phyloP scores from a whole-genome alignment of 2,329 filamentous ascomycete genomes.

The Exophiala alcalophila region DNA sequence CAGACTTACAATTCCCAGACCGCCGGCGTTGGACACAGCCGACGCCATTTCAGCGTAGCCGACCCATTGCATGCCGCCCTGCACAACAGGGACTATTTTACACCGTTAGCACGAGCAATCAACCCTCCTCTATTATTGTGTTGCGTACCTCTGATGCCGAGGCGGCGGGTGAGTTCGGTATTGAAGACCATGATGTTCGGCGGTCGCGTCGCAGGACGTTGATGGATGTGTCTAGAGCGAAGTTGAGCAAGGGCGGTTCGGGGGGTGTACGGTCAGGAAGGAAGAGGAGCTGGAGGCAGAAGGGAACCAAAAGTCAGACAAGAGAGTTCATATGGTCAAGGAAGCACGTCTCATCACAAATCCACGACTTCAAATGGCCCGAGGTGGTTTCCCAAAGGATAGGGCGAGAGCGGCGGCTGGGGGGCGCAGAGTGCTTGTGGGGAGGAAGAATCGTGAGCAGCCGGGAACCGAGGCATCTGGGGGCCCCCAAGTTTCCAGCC shows the following conservation, averaged over 20 bases:
- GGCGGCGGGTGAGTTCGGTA: conserved; percentile 59
- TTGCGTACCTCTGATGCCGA: conserved; percentile 51
- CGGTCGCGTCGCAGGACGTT: too few species aligned
- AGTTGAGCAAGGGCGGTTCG: neutral
- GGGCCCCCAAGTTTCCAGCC: too few species aligned
- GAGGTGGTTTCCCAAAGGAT: conserved; percentile 18
- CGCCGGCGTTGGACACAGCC: conserved; percentile 53
- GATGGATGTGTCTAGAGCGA: neutral
- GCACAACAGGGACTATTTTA: conserved; percentile 47
- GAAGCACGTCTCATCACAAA: too few species aligned
- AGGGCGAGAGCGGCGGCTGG: too few species aligned
- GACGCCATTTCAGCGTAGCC: conserved; percentile 53
- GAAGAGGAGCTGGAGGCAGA: too few species aligned
- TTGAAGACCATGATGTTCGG: conserved; percentile 70
- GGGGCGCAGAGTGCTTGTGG: too few species aligned
- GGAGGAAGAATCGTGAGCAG: too few species aligned
- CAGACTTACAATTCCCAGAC: conserved; percentile 48
- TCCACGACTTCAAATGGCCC: too few species aligned
- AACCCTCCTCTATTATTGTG: too few species aligned
- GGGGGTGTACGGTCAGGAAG: neutral
- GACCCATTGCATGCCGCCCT: conserved; percentile 57
- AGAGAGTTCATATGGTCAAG: too few species aligned
- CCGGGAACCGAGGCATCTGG: too few species aligned
- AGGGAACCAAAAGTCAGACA: too few species aligned
- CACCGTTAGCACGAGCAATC: neutral